Conservation (phyloP, 441 rosid genomes). For the Aleurites moluccanus region DNA sequence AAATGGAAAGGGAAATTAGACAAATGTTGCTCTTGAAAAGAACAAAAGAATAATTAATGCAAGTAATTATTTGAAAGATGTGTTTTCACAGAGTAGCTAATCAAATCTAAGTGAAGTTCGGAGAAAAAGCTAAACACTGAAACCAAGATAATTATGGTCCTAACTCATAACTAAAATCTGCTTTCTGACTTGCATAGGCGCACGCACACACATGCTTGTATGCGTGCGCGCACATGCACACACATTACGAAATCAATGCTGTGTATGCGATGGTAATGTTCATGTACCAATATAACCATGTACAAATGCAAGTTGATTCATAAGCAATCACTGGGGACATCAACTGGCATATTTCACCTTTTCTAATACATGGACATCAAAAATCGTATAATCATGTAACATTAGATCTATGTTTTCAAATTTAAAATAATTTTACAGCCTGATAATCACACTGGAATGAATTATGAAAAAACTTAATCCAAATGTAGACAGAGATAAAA, state of each 20-base stretch:
- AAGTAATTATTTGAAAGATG: not conserved
- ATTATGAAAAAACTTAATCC: not conserved
- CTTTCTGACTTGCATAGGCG: not conserved
- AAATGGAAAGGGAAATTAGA: conserved; percentile 2
- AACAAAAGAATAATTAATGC: not conserved
- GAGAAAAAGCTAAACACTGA: not conserved
- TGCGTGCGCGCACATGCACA: not conserved
- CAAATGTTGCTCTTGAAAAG: not conserved
- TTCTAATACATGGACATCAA: not conserved
- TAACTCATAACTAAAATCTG: not conserved
- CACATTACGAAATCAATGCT: not conserved
- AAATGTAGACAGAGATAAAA: conserved; percentile 14
- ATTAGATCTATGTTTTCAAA: not conserved
- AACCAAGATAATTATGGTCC: not conserved
- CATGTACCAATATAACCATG: not conserved
- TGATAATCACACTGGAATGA: not conserved
- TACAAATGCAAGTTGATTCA: not conserved
- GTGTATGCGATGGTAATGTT: not conserved
- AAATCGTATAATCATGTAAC: not conserved
- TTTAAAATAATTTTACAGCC: not conserved
- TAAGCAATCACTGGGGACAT: not conserved
- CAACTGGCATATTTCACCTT: not conserved
- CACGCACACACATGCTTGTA: not conserved
- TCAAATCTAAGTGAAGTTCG: not conserved
- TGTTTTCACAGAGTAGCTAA: not conserved